phyloP scores from a whole-genome alignment of 148 eudicot species.

The Rhododendron kiyosumense region DNA sequence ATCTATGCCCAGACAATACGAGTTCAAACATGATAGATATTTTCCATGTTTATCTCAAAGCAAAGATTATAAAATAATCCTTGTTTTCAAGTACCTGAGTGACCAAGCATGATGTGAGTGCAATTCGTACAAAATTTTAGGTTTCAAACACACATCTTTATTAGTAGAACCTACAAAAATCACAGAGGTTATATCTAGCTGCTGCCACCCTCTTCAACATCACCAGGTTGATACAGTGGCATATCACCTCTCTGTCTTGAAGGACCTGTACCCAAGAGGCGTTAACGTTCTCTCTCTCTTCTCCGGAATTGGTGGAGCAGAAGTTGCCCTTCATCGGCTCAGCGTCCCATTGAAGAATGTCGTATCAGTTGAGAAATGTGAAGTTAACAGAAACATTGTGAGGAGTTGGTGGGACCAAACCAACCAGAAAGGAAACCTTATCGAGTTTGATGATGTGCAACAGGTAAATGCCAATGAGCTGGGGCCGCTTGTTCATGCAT shows the following conservation, averaged over 20 bases:
- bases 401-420: constrained; percentile 95
- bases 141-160: too few relatives aligned
- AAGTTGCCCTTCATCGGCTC: constrained; percentile 82
- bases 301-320: constrained; percentile 93
- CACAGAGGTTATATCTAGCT: too few relatives aligned
- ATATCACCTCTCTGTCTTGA: constrained; percentile 76
- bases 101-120: too few relatives aligned
- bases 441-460: constrained; percentile 57
- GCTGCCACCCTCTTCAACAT: too few relatives aligned
- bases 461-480: constrained; percentile 35
- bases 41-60: too few relatives aligned
- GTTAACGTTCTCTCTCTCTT: constrained; percentile 70
- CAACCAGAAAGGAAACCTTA: constrained; percentile 57
- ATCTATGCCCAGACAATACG: too few relatives aligned
- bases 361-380: constrained; percentile 70
- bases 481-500: constrained; percentile 30
- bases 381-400: constrained; percentile 60
- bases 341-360: constrained; percentile 62
- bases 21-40: too few relatives aligned
- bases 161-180: too few relatives aligned
- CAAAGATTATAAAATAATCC: too few relatives aligned
- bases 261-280: constrained; percentile 58
- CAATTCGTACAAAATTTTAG: too few relatives aligned
- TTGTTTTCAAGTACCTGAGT: too few relatives aligned
- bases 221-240: constrained; percentile 88